Conservation (phyloP, 345 rosid genomes). For the Eucalyptus grandis region DNA sequence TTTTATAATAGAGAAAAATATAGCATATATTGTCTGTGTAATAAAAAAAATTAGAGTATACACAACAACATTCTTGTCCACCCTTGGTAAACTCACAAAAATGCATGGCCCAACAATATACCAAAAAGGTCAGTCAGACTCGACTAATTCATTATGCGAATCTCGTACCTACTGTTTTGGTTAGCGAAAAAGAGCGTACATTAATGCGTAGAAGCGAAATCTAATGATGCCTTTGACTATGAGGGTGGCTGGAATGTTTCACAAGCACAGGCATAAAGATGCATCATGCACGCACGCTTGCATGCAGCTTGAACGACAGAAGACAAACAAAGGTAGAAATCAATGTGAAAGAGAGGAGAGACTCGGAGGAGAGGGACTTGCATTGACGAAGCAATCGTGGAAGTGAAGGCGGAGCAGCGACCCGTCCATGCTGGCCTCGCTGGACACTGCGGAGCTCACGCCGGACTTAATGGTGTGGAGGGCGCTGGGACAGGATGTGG, state of each 20-base stretch:
- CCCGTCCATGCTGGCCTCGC: slow-evolving; percentile 46
- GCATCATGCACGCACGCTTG: neutral
- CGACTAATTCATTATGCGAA: neutral
- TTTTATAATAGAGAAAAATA: neutral
- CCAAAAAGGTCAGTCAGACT: neutral
- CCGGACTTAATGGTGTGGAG: slow-evolving; percentile 15
- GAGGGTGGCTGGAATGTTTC: neutral
- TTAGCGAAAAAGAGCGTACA: neutral
- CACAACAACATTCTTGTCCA: neutral
- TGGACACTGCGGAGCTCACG: slow-evolving; percentile 19
- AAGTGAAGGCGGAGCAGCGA: slow-evolving; percentile 53
- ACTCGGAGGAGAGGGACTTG: neutral
- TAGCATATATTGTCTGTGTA: neutral
- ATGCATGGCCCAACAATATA: neutral
- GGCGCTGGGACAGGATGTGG: slow-evolving; percentile 22
- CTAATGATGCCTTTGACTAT: neutral
- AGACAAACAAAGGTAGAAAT: neutral
- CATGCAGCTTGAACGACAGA: neutral
- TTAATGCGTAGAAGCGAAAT: neutral
- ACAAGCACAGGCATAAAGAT: neutral
- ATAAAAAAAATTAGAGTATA: neutral
- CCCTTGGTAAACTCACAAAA: neutral
- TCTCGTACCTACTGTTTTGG: neutral
- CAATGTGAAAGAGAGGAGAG: neutral
- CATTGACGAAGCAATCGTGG: slow-evolving; percentile 59